A percentile compares a stretch with the other conserved stretches of the same genome.
Conservation (phyloP, 2,329 filamentous ascomycete species). For the Trichophyton rubrum region DNA sequence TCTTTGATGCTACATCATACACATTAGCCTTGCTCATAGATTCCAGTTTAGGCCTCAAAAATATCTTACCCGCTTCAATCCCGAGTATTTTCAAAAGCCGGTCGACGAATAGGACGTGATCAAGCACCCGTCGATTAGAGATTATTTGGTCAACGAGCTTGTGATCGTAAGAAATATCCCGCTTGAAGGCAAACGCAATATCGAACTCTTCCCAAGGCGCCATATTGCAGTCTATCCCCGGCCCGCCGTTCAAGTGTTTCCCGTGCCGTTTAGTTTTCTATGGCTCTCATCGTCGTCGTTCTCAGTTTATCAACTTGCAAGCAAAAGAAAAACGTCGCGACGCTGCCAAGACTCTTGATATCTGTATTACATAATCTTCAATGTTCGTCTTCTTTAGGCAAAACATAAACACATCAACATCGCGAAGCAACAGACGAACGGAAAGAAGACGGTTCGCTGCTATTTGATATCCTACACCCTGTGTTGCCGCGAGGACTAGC, state of each 20-base stretch:
- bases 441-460: background rate
- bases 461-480: background rate
- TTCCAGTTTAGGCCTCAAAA: background rate
- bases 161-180: slow-evolving; percentile 50
- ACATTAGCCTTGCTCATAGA: slow-evolving; percentile 11
- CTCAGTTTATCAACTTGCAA: background rate
- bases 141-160: slow-evolving; percentile 51
- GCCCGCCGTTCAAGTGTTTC: background rate
- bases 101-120: slow-evolving; percentile 66
- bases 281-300: background rate
- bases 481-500: background rate
- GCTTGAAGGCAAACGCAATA: slow-evolving; percentile 51
- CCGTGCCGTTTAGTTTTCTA: background rate
- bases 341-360: slow-evolving; percentile 5
- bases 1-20: slow-evolving; percentile 39
- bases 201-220: slow-evolving; percentile 50
- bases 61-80: slow-evolving; percentile 50
- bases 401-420: slow-evolving; percentile 14
- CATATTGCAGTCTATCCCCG: slow-evolving; percentile 18
- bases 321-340: slow-evolving; percentile 1
- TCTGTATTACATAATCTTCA: slow-evolving; percentile 5
- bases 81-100: slow-evolving; percentile 58
- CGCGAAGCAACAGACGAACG: background rate
- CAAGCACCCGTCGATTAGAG: slow-evolving; percentile 52
- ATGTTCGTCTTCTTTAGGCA: slow-evolving; percentile 9